Percentiles rank a stretch among this genome's conserved stretches.
phyloP scores from a whole-genome alignment of 129 eudicot species.

The Smallanthus sonchifolius region DNA sequence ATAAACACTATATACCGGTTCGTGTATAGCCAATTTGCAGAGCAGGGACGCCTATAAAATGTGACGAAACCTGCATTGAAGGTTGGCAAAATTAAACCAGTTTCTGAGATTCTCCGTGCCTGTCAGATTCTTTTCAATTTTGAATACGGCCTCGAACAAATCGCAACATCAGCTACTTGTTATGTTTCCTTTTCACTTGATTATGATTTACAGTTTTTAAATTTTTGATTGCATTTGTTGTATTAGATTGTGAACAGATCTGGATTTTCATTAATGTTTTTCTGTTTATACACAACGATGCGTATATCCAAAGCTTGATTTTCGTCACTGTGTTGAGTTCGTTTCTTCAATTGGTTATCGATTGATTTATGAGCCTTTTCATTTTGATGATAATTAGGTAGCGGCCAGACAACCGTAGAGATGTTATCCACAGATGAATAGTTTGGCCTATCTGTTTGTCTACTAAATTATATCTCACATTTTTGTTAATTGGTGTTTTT shows the following conservation, averaged over 20 bases:
- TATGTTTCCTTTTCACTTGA: no score
- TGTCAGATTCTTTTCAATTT: conserved; percentile 30
- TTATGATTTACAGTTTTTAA: no score
- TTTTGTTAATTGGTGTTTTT: no score
- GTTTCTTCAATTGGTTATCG: no score
- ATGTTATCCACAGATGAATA: conserved; percentile 31
- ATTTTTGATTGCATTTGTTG: conserved; percentile 8
- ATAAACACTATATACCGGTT: no score
- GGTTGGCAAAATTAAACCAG: conserved; percentile 36
- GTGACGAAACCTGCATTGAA: conserved; percentile 56
- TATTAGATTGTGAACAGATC: conserved; percentile 12
- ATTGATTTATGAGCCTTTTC: not conserved
- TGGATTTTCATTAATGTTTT: not conserved
- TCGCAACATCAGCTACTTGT: no score
- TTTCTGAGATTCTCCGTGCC: conserved; percentile 57
- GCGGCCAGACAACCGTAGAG: conserved; percentile 43
- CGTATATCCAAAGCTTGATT: conserved; percentile 12
- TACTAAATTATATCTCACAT: conserved; percentile 28
- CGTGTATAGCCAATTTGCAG: conserved; percentile 43
- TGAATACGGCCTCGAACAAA: conserved; percentile 56
- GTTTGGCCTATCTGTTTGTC: conserved; percentile 27
- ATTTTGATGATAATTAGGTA: conserved; percentile 10
- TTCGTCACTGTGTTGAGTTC: not conserved
- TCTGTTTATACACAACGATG: conserved; percentile 24
- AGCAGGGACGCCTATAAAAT: conserved; percentile 38